These are phyloP conservation scores for Calonectria naviculata DNA, from an alignment of 2,329 filamentous ascomycete species.

Conservation along the genomic window DNA sequence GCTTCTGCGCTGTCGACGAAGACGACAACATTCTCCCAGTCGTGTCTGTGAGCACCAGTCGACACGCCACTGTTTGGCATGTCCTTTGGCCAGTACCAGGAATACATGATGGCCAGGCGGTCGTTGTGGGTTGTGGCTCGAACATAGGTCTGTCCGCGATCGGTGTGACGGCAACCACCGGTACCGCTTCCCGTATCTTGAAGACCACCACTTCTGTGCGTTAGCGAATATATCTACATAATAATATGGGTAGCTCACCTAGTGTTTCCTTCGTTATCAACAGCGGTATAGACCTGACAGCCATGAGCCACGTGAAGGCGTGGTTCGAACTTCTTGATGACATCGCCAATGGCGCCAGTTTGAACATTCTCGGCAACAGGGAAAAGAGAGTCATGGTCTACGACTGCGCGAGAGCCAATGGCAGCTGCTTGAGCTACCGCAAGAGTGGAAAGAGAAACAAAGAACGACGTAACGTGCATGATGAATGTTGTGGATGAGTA, in stretches of 20 bases:
- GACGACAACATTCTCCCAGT: constrained; percentile 52
- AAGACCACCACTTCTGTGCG: constrained; percentile 46
- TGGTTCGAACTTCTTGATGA: constrained; percentile 45
- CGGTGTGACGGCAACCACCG: constrained; percentile 45
- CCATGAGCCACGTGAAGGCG: constrained; percentile 61
- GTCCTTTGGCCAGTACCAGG: constrained; percentile 60
- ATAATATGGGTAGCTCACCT: constrained; percentile 50
- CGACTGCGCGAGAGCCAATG: constrained; percentile 27
- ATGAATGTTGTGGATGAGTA: not conserved
- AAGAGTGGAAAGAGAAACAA: not conserved
- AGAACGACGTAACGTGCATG: not conserved
- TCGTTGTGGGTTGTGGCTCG: constrained; percentile 43
- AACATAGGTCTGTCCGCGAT: constrained; percentile 52
- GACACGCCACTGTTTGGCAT: constrained; percentile 45
- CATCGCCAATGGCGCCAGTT: constrained; percentile 31
- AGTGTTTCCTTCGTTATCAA: constrained; percentile 66
- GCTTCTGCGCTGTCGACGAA: constrained; percentile 42
- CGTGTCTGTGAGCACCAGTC: constrained; percentile 50
- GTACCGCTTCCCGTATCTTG: constrained; percentile 40
- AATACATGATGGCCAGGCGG: constrained; percentile 52
- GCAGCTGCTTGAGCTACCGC: not conserved
- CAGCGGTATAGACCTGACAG: constrained; percentile 71
- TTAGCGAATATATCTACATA: not conserved
- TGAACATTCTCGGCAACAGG: constrained; percentile 41
- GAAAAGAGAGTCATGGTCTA: constrained; percentile 40